Base-by-base conservation (phyloP, 352 stramenopile genomes). In the Globisporangium takayamanum region DNA sequence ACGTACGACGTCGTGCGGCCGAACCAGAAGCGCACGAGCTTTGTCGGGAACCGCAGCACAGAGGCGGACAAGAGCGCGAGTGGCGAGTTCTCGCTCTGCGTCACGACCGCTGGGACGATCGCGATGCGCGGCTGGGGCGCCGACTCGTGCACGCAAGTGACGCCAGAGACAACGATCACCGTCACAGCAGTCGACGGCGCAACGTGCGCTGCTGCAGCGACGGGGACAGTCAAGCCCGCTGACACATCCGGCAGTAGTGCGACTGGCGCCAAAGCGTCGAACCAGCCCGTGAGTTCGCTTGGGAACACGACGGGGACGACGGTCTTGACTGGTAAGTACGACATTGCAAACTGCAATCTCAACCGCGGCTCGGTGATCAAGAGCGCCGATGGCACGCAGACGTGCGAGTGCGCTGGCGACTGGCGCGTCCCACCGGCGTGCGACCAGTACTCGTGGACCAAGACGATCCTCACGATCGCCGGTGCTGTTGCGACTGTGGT, bases 21-120 rank as follows among this genome's bases (percentile, higher is more conserved):
- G 15, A 76, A 76, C 15, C 80, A 90, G 65, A 87, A 84, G 68
- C 88, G 88, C 67, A 84, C 69, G 0, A 77, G 67, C 16, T 47
- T 84, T 3, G 68, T 64, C 16, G 69, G 74, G 47, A 65, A 65
- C 53, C 63, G 62, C 12, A 70, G 64, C 62, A 60, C 68, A n/a
- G 22, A 55, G 6, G 80, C 80, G 0, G 65, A 59, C 4, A 53
- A 70, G 14, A 67, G 71, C 16, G 50, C 51, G 2, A 68, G 60
- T 30, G 64, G 62, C 50, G 78, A 67, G 8, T 88, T 85, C 59
- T 71, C 83, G 50, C 84, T 90, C 50, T 90, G 80, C 52, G 74
- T 80, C 16, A 72, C 69, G 39, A 49, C 57, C 4, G 72, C 71
- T 6, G 80, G 80, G 3, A 82, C 63, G 50, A 81, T 90, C 50